Conservation (phyloP, 148 eudicot species). For the Agrostemma githago region DNA sequence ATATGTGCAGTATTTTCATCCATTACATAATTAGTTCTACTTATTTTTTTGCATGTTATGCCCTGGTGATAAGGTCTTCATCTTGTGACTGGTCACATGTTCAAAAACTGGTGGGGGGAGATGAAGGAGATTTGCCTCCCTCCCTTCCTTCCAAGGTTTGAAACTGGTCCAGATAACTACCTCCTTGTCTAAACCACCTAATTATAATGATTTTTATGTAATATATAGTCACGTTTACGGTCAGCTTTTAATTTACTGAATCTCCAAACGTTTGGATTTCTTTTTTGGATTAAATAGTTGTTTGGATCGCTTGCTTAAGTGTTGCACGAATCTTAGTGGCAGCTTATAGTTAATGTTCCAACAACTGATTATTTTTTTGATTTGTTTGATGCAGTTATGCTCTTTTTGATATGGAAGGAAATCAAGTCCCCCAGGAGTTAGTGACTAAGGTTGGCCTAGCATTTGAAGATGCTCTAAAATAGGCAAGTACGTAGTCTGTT, state of each 20-base stretch:
- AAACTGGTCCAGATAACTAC: neutral
- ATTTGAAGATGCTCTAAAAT: conserved; percentile 73
- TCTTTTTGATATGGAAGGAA: conserved; percentile 90
- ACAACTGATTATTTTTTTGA: conserved; percentile 2
- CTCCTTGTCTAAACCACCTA: neutral
- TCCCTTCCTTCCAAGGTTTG: neutral
- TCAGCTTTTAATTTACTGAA: neutral
- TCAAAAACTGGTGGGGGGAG: neutral
- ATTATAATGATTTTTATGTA: neutral
- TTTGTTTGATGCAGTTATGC: conserved; percentile 63
- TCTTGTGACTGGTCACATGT: neutral
- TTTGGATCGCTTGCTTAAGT: neutral
- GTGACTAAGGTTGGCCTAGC: conserved; percentile 79
- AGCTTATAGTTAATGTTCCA: neutral
- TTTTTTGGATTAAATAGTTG: neutral
- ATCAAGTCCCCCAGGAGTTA: conserved; percentile 79
- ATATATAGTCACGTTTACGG: neutral
- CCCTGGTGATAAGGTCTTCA: neutral
- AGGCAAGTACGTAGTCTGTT: conserved; percentile 45
- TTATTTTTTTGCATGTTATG: neutral
- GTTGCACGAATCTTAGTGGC: neutral
- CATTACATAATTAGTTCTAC: neutral
- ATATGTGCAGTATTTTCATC: neutral
- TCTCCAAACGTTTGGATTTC: neutral
- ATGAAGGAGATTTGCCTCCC: neutral